These are phyloP conservation scores for Zygnema circumcarinatum DNA, from an alignment of 139 green algal species.

Conservation along the genomic window DNA sequence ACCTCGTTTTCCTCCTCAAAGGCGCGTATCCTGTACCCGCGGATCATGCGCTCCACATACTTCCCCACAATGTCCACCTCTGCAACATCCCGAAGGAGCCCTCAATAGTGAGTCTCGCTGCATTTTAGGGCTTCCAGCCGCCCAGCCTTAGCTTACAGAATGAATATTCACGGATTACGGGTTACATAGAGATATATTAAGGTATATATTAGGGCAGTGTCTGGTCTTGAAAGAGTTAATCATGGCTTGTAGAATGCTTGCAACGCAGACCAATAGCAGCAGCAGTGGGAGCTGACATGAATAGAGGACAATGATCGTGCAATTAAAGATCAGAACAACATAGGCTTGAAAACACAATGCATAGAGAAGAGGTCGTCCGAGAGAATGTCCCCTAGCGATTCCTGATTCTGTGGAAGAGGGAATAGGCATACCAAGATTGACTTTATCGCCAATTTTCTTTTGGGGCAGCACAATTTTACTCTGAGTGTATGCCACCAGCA, in stretches of 20 bases:
- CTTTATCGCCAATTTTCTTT: conserved; percentile 56
- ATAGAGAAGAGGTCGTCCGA: neutral
- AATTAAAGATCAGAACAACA: too few species aligned
- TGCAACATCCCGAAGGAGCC: neutral
- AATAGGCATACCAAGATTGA: conserved; percentile 56
- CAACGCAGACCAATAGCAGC: too few species aligned
- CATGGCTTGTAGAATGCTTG: too few species aligned
- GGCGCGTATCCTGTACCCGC: neutral
- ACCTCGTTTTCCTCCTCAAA: neutral
- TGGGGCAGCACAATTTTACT: conserved; percentile 58
- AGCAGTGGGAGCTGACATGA: too few species aligned
- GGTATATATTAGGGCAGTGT: neutral
- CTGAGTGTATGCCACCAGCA: conserved; percentile 64
- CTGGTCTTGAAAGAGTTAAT: too few species aligned
- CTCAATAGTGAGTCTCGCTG: neutral
- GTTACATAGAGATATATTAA: neutral
- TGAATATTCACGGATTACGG: neutral
- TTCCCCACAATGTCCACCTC: conserved; percentile 63
- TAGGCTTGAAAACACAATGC: too few species aligned
- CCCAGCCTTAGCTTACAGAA: neutral
- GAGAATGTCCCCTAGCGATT: too few species aligned
- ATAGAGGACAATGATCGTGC: too few species aligned
- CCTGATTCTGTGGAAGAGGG: too few species aligned
- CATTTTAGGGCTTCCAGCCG: neutral
- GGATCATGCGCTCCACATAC: conserved; percentile 56